These are phyloP conservation scores for Tulasnella sp. DNA, from an alignment of 768 basidiomycete genomes.

Conservation along the genomic window DNA sequence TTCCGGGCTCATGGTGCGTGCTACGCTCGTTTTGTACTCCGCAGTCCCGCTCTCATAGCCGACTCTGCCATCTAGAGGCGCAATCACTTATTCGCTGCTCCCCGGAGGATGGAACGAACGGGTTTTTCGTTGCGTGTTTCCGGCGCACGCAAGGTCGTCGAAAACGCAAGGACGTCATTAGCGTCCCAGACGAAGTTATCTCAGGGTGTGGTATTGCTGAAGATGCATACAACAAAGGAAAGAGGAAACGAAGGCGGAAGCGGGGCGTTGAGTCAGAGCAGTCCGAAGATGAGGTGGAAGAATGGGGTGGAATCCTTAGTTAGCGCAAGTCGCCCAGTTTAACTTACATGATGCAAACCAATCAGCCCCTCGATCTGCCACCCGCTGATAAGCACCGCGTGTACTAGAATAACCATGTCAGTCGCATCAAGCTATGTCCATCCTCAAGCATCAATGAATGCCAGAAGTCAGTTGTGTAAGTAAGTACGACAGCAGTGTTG, in stretches of 20 bases:
- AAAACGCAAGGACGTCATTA: slow-evolving; percentile 15
- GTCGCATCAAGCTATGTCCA: background rate
- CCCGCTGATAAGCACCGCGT: background rate
- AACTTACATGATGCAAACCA: background rate
- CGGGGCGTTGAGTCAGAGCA: background rate
- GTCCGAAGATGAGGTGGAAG: background rate
- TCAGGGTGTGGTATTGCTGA: background rate
- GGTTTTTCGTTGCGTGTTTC: slow-evolving; percentile 97
- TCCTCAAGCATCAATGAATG: background rate
- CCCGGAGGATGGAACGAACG: slow-evolving; percentile 81
- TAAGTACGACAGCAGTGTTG: slow-evolving; percentile 1
- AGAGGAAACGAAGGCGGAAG: slow-evolving; percentile 10
- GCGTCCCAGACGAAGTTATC: background rate
- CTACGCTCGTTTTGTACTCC: background rate
- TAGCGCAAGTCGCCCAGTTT: background rate
- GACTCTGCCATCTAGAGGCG: slow-evolving; percentile 41
- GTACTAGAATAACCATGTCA: background rate
- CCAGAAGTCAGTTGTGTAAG: slow-evolving; percentile 2
- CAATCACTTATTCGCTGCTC: slow-evolving; percentile 61
- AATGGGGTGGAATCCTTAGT: slow-evolving; percentile 15
- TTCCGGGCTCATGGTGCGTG: slow-evolving; percentile 42
- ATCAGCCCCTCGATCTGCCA: background rate
- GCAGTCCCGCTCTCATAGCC: background rate
- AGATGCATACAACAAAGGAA: slow-evolving; percentile 1
- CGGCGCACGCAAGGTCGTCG: slow-evolving; percentile 30